A percentile compares a stretch with the other conserved stretches of the same genome.
phyloP scores from a whole-genome alignment of 192 early-diverging fungal species.

The Lunasporangiospora selenospora region DNA sequence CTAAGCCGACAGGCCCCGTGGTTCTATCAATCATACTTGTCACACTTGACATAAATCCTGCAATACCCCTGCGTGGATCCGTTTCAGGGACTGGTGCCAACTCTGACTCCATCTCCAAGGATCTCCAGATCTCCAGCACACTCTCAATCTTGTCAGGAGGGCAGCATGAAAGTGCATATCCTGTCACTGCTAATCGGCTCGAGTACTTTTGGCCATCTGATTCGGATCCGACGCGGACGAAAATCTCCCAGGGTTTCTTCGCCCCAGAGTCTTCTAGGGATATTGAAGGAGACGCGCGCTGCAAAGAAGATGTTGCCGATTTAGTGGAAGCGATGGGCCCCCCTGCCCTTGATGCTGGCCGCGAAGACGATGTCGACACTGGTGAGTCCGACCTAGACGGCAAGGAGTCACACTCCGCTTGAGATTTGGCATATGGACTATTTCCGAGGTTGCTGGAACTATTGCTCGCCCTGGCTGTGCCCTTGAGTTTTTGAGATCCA shows the following conservation, averaged over 20 bases:
- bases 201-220: constrained; percentile 35
- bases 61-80: constrained; percentile 34
- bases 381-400: constrained; percentile 9
- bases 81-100: constrained; percentile 30
- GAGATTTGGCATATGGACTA: neutral
- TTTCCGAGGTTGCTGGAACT: constrained; percentile 2
- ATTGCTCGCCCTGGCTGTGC: constrained; percentile 27
- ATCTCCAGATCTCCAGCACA: constrained; percentile 39
- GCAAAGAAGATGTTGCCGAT: constrained; percentile 2
- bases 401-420: neutral
- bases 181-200: constrained; percentile 57
- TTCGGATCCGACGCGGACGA: constrained; percentile 45
- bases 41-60: constrained; percentile 41
- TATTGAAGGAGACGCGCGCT: constrained; percentile 30
- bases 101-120: constrained; percentile 39
- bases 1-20: too few relatives aligned
- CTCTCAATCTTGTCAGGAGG: constrained; percentile 49
- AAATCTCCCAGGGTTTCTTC: constrained; percentile 51
- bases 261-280: constrained; percentile 49
- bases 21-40: too few relatives aligned
- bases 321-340: too few relatives aligned
- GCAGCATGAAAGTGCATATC: constrained; percentile 61
- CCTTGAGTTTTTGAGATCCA: constrained; percentile 23
- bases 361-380: constrained; percentile 2
- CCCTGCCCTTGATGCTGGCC: constrained; percentile 15